phyloP scores from a whole-genome alignment of 345 rosid species.

The Hypericum perforatum region DNA sequence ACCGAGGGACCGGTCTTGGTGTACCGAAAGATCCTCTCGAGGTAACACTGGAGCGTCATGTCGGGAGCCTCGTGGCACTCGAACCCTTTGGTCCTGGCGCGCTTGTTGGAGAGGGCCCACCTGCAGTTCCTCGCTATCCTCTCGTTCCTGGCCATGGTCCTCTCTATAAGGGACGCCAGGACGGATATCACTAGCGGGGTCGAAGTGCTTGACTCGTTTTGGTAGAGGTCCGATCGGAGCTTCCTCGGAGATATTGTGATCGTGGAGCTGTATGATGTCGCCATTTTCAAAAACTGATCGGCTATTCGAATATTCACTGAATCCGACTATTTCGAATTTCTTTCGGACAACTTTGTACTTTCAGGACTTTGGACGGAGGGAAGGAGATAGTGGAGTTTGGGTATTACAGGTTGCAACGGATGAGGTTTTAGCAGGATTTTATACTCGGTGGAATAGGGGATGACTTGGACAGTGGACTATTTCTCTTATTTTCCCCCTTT shows the following conservation, averaged over 20 bases:
- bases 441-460: neutral
- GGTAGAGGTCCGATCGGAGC: slow-evolving; percentile 76
- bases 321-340: slow-evolving; percentile 2
- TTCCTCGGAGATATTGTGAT: slow-evolving; percentile 56
- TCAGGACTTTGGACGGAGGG: neutral
- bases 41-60: slow-evolving; percentile 65
- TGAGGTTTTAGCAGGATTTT: slow-evolving; percentile 11
- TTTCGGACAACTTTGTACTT: slow-evolving; percentile 5
- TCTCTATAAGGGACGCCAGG: slow-evolving; percentile 60
- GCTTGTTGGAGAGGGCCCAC: slow-evolving; percentile 25
- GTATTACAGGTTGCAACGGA: neutral
- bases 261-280: slow-evolving; percentile 23
- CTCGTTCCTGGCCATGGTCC: slow-evolving; percentile 58
- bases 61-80: slow-evolving; percentile 72
- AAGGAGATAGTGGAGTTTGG: neutral
- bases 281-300: slow-evolving; percentile 15
- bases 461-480: no score
- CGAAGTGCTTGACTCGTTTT: slow-evolving; percentile 32
- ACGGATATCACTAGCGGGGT: slow-evolving; percentile 71
- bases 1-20: slow-evolving; percentile 77
- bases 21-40: slow-evolving; percentile 81
- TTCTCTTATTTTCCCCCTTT: no score
- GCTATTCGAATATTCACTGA: no score
- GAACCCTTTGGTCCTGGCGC: slow-evolving; percentile 38
- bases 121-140: slow-evolving; percentile 40